A percentile compares a stretch with the other conserved stretches of the same genome.
Conservation (phyloP, 768 basidiomycete genomes). For the Amanita molliuscula region DNA sequence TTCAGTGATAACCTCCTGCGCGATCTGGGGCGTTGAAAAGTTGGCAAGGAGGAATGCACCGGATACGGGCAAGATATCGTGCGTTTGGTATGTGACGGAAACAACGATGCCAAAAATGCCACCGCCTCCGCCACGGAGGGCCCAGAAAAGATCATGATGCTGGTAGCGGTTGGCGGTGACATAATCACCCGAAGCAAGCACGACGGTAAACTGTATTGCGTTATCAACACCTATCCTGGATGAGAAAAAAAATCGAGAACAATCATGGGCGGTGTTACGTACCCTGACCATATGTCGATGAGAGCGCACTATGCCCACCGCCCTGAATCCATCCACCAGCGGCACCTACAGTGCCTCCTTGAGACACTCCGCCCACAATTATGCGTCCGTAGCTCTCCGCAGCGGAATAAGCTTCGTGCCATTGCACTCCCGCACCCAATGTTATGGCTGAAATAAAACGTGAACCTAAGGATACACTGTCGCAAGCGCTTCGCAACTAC, state of each 20-base stretch:
- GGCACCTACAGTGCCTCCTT: constrained; percentile 32
- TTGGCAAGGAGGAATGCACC: constrained; percentile 18
- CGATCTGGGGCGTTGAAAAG: constrained; percentile 18
- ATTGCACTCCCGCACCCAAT: constrained; percentile 34
- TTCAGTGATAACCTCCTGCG: constrained; percentile 22
- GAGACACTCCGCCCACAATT: constrained; percentile 34
- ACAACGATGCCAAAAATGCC: constrained; percentile 38
- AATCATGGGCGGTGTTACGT: not conserved
- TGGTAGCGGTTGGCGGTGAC: constrained; percentile 28
- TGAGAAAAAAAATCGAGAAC: not conserved
- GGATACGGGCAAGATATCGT: constrained; percentile 24
- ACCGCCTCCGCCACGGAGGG: constrained; percentile 15
- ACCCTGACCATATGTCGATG: not conserved
- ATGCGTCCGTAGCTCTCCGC: constrained; percentile 26
- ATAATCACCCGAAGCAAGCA: constrained; percentile 30
- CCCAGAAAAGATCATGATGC: constrained; percentile 41
- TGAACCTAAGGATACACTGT: not conserved
- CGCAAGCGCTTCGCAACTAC: not conserved
- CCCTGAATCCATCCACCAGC: constrained; percentile 39
- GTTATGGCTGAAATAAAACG: constrained; percentile 17
- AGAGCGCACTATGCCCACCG: constrained; percentile 19
- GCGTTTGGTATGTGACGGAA: constrained; percentile 34
- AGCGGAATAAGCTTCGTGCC: constrained; percentile 30
- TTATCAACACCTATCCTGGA: constrained; percentile 32
- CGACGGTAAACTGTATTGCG: constrained; percentile 31